These are phyloP conservation scores for Elsinoe necatrix DNA, from an alignment of 2,329 filamentous ascomycete genomes.

Conservation along the genomic window DNA sequence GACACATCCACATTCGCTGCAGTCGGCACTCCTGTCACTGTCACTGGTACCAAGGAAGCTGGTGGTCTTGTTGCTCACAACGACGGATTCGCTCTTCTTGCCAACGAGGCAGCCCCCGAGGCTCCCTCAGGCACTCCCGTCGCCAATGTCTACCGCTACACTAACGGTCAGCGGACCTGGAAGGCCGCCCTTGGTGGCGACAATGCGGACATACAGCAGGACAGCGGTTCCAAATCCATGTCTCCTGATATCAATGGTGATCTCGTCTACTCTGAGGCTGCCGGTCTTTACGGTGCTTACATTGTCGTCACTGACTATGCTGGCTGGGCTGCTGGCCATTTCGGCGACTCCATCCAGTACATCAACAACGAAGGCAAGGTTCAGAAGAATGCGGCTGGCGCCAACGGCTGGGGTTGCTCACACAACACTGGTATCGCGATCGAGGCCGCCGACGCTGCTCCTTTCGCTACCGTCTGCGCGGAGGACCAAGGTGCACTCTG, in stretches of 20 bases:
- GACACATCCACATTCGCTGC: constrained; percentile 47
- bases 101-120: constrained; percentile 47
- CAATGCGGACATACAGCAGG: constrained; percentile 35
- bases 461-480: constrained; percentile 52
- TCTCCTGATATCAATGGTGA: constrained; percentile 55
- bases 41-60: constrained; percentile 50
- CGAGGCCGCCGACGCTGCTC: constrained; percentile 50
- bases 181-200: constrained; percentile 53
- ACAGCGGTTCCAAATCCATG: constrained; percentile 38
- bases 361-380: constrained; percentile 42
- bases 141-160: constrained; percentile 52
- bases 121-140: constrained; percentile 45
- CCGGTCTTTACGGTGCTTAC: constrained; percentile 53
- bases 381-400: constrained; percentile 44
- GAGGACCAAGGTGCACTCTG: constrained; percentile 57
- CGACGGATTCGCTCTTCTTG: constrained; percentile 55
- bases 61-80: constrained; percentile 54
- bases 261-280: constrained; percentile 50
- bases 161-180: constrained; percentile 47
- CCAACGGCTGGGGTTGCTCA: constrained; percentile 52
- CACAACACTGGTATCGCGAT: constrained; percentile 59
- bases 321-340: constrained; percentile 48
- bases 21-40: constrained; percentile 44
- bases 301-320: constrained; percentile 53
- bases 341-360: constrained; percentile 49